A percentile compares a stretch with the other conserved stretches of the same genome.
phyloP scores from a whole-genome alignment of 805 yeast genomes.

The Candida ovalis region DNA sequence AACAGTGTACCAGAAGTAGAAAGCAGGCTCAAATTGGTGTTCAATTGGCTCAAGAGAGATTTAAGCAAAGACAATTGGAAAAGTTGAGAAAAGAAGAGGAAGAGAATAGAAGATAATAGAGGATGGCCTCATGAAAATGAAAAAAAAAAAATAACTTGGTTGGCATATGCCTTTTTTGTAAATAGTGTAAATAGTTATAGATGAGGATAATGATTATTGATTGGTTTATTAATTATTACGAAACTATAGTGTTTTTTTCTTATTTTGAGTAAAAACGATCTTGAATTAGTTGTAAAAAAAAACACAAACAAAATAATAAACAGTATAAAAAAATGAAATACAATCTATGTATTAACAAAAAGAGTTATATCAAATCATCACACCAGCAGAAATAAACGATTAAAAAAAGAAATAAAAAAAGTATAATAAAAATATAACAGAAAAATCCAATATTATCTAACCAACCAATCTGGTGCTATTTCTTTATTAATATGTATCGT shows the following conservation, averaged over 20 bases:
- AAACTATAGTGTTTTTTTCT: too few species aligned
- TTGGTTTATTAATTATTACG: background rate
- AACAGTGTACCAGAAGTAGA: conserved; percentile 77
- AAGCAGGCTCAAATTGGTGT: conserved; percentile 64
- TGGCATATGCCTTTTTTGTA: background rate
- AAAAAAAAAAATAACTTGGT: conserved; percentile 8
- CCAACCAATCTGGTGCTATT: conserved; percentile 46
- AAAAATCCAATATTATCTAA: conserved; percentile 16
- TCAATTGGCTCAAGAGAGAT: conserved; percentile 57
- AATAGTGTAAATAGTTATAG: background rate
- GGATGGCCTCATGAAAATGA: background rate
- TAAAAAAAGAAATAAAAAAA: conserved; percentile 8
- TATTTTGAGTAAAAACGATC: too few species aligned
- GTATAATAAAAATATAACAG: background rate
- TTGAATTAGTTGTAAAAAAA: too few species aligned
- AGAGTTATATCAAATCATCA: background rate
- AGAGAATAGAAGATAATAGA: background rate
- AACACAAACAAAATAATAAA: background rate
- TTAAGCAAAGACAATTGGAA: conserved; percentile 29
- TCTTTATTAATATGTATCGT: conserved; percentile 39
- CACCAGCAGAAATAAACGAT: too few species aligned
- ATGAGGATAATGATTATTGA: background rate
- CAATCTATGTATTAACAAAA: background rate
- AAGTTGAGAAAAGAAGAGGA: conserved; percentile 29
- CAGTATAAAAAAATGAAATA: conserved; percentile 5